These are phyloP conservation scores for Penicillium hesseltinei DNA, from an alignment of 2,329 filamentous ascomycete species.

Conservation along the genomic window DNA sequence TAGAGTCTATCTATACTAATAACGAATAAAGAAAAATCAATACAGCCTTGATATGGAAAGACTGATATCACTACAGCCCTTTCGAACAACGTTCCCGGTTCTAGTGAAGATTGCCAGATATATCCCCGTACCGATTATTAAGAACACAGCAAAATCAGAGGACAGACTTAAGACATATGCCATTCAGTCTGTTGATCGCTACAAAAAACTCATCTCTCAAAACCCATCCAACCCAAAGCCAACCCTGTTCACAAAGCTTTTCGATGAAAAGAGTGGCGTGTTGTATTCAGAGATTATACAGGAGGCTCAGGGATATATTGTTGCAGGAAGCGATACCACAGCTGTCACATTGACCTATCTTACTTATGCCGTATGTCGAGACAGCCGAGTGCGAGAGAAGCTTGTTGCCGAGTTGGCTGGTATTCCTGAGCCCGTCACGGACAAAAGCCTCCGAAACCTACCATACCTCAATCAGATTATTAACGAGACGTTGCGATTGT, in stretches of 20 bases:
- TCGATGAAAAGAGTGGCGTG: conserved; percentile 26
- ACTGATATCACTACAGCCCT: conserved; percentile 14
- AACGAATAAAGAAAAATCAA: conserved; percentile 38
- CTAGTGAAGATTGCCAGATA: conserved; percentile 19
- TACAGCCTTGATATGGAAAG: conserved; percentile 43
- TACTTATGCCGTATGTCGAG: conserved; percentile 23
- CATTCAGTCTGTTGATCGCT: conserved; percentile 24
- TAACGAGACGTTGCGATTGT: conserved; percentile 40
- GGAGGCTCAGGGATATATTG: conserved; percentile 48
- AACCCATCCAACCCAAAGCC: conserved; percentile 19
- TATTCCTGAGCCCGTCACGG: conserved; percentile 17
- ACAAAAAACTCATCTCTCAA: conserved; percentile 19
- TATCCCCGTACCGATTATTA: conserved; percentile 28
- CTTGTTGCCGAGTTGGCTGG: conserved; percentile 22
- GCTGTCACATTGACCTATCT: conserved; percentile 51
- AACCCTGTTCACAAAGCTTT: conserved; percentile 31
- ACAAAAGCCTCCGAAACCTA: conserved; percentile 47
- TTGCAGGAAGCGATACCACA: conserved; percentile 55
- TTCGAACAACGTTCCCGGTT: conserved; percentile 27
- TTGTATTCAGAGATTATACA: conserved; percentile 37
- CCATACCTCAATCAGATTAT: conserved; percentile 30
- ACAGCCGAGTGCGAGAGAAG: conserved; percentile 14
- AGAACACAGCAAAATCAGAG: conserved; percentile 15
- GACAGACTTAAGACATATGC: conserved; percentile 26
- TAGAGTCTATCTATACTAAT: background rate